phyloP scores from a whole-genome alignment of 2,329 filamentous ascomycete species.

The Monascus ruber region DNA sequence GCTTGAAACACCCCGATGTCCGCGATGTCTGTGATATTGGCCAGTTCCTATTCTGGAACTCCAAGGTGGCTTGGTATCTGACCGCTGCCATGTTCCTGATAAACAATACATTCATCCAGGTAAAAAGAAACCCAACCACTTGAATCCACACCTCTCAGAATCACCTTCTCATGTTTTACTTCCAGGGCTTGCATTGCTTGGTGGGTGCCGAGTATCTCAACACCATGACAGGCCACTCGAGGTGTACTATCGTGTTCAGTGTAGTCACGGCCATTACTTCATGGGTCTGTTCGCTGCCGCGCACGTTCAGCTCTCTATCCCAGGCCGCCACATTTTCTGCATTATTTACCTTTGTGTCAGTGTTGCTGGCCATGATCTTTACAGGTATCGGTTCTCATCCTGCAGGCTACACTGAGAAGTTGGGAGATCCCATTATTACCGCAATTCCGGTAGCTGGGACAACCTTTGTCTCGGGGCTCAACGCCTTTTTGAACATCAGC shows the following conservation, averaged over 20 bases:
- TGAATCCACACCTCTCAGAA: neutral
- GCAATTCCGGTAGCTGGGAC: conserved; percentile 58
- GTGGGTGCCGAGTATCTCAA: conserved; percentile 81
- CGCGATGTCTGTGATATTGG: conserved; percentile 90
- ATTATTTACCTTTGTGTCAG: conserved; percentile 80
- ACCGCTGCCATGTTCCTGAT: conserved; percentile 80
- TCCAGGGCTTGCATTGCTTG: conserved; percentile 64
- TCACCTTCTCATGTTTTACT: neutral
- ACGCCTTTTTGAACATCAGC: conserved; percentile 86
- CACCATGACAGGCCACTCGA: conserved; percentile 62
- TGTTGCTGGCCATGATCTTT: conserved; percentile 74
- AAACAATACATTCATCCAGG: conserved; percentile 88
- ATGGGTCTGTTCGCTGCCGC: conserved; percentile 67
- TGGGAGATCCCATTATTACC: conserved; percentile 56
- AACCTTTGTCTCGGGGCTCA: conserved; percentile 71
- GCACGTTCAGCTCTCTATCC: conserved; percentile 72
- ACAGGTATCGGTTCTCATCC: conserved; percentile 65
- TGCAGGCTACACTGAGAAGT: conserved; percentile 48
- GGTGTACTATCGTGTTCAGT: conserved; percentile 72
- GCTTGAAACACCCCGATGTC: conserved; percentile 78
- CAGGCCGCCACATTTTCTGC: conserved; percentile 71
- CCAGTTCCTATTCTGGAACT: conserved; percentile 86
- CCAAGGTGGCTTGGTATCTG: conserved; percentile 57
- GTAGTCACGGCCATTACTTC: conserved; percentile 64
- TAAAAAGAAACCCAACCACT: conserved; percentile 13